These are phyloP conservation scores for Psilocybe azurescens DNA, from an alignment of 768 basidiomycete genomes.

Conservation along the genomic window DNA sequence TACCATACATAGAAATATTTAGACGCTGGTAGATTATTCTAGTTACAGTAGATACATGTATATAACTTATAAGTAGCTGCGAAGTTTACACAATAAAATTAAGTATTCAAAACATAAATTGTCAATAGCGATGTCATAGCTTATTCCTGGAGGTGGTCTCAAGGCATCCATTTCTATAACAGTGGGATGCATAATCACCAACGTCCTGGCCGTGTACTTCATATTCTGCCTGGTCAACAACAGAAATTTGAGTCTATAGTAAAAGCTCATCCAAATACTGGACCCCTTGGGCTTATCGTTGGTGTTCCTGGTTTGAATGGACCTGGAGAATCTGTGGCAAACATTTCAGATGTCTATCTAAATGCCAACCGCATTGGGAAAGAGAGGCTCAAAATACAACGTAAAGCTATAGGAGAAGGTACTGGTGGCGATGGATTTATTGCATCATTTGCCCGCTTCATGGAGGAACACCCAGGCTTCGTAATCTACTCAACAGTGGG, in stretches of 20 bases:
- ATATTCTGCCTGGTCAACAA: conserved; percentile 14
- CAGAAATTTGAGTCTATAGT: conserved; percentile 15
- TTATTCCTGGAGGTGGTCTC: conserved; percentile 15
- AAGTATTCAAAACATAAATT: no score
- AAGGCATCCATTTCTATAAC: conserved; percentile 17
- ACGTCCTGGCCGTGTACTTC: conserved; percentile 21
- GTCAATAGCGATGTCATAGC: background rate
- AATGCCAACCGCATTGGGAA: conserved; percentile 26
- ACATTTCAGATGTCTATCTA: conserved; percentile 24
- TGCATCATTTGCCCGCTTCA: conserved; percentile 16
- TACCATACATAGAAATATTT: no score
- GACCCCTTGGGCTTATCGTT: conserved; percentile 22
- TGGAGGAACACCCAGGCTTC: conserved; percentile 22
- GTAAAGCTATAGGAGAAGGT: background rate
- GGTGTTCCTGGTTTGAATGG: conserved; percentile 25
- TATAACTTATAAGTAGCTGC: no score
- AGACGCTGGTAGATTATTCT: no score
- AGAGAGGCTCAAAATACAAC: conserved; percentile 22
- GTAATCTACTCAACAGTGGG: conserved; percentile 23
- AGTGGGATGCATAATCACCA: conserved; percentile 19
- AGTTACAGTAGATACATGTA: no score
- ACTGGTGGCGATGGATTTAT: conserved; percentile 15
- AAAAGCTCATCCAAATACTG: conserved; percentile 15
- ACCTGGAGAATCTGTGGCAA: conserved; percentile 27
- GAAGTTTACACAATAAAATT: no score